Conservation (phyloP, 2,329 filamentous ascomycete species). For the Ceratocystis diversiconidia region DNA sequence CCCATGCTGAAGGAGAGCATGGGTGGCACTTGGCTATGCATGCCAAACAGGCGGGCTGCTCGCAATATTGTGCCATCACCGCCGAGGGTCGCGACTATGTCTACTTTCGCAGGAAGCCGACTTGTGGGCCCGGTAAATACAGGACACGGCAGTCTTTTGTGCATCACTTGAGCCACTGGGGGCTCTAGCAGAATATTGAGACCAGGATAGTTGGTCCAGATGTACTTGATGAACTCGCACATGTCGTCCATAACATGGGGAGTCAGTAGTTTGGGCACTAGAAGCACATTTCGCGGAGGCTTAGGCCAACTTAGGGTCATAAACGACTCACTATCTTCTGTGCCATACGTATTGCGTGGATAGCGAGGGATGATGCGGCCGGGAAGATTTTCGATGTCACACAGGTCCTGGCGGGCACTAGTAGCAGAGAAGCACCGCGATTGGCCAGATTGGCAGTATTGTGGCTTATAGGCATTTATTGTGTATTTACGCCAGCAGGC, state of each 20-base stretch:
- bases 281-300: constrained; percentile 41
- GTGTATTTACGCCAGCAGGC: background rate
- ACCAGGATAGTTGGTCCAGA: constrained; percentile 64
- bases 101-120: constrained; percentile 62
- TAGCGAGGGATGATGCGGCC: constrained; percentile 48
- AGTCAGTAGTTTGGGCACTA: constrained; percentile 45
- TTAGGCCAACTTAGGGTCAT: constrained; percentile 41
- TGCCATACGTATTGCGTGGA: constrained; percentile 33
- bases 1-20: constrained; percentile 96
- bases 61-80: constrained; percentile 86
- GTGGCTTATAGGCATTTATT: background rate
- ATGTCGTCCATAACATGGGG: constrained; percentile 39
- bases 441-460: background rate
- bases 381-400: constrained; percentile 36
- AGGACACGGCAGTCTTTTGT: constrained; percentile 56
- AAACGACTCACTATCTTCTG: constrained; percentile 32
- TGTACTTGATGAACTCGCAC: constrained; percentile 50
- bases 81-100: constrained; percentile 78
- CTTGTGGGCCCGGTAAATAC: constrained; percentile 46
- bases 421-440: constrained; percentile 37
- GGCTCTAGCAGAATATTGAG: constrained; percentile 75
- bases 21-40: constrained; percentile 67
- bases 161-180: constrained; percentile 55
- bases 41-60: constrained; percentile 62
- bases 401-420: constrained; percentile 32